Base-by-base conservation (phyloP, 345 rosid genomes). In the Hypericum perforatum region DNA sequence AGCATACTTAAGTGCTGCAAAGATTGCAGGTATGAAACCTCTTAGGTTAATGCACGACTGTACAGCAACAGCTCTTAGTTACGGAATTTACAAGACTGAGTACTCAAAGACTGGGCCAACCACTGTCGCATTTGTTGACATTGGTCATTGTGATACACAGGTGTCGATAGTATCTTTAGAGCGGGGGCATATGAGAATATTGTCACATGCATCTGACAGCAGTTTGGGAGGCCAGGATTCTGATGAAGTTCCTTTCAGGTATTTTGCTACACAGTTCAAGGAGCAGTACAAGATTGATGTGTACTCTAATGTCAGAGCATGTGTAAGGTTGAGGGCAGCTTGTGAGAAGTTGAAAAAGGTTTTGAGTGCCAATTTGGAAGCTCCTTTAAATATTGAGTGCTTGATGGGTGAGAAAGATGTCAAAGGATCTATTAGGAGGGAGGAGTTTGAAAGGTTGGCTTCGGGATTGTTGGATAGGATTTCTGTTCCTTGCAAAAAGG, bases 351-450 rank as follows among this genome's bases (percentile, higher is more conserved):
- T 82, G 64, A 82, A 82, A 66, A 82, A 82, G 71, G 79, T 82
- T 39, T 63, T 79, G 60, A 82, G 89, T 63, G 89, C 89, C 62
- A 82, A 82, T 58, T 77, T 83, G 7, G 83, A 69, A 57, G 89
- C 79, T n/a, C 83, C 67, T 1, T 66, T 82, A 40, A 79, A 77
- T 55, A 79, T 82, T 45, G 85, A 82, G 57, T 79, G 85, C 72
- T 59, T 82, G 68, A 77, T 82, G 81, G 78, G 79, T 39, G 89
- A 80, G 73, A 80, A 77, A 66, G 86, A 82, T 67, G 89, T 82
- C 51, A 79, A 37, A 61, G 74, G 84, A 49, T 79, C 65, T 62
- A 77, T 82, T 62, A 82, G 74, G 72, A 73, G 84, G 63, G 86
- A 79, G 58, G 84, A 71, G 67, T 80, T 82, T 68, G 86, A 80